Evolutionary conservation across 2,329 filamentous ascomycete species (phyloP).

Genomic region (Pseudonectria foliicola): DNA sequence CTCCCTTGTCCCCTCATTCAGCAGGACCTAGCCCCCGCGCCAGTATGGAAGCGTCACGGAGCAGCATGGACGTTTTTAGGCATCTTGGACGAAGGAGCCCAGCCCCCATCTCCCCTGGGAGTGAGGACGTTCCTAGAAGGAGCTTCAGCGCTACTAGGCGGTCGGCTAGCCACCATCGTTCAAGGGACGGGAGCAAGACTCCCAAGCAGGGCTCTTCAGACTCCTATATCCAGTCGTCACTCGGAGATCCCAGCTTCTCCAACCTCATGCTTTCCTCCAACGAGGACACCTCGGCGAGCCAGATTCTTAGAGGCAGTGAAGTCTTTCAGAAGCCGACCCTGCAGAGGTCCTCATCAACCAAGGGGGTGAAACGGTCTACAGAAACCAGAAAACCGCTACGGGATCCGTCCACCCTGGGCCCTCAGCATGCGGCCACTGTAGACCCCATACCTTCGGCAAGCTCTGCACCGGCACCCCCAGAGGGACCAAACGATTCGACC

Average conservation of each 20-base stretch:
- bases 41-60: constrained; percentile 44
- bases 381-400: constrained; percentile 10
- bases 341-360: constrained; percentile 39
- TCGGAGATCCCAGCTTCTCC: constrained; percentile 66
- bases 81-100: constrained; percentile 43
- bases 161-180: constrained; percentile 41
- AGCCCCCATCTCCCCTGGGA: constrained; percentile 39
- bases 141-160: constrained; percentile 57
- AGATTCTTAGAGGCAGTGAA: constrained; percentile 80
- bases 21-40: constrained; percentile 43
- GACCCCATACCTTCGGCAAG: constrained; percentile 26
- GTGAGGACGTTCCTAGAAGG: constrained; percentile 41
- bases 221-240: constrained; percentile 65
- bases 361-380: constrained; percentile 15
- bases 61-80: constrained; percentile 48
- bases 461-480: constrained; percentile 19
- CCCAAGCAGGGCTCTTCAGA: constrained; percentile 59
- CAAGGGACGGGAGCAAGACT: constrained; percentile 33
- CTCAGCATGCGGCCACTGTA: constrained; percentile 21
- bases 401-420: constrained; percentile 8
- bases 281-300: constrained; percentile 80
- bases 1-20: constrained; percentile 41
- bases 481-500: no score
- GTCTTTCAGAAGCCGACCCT: constrained; percentile 79
- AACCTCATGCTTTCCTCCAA: constrained; percentile 61